Evolutionary conservation across 2,329 filamentous ascomycete genomes (phyloP).

Genomic region (Hymenoscyphus repandus): DNA sequence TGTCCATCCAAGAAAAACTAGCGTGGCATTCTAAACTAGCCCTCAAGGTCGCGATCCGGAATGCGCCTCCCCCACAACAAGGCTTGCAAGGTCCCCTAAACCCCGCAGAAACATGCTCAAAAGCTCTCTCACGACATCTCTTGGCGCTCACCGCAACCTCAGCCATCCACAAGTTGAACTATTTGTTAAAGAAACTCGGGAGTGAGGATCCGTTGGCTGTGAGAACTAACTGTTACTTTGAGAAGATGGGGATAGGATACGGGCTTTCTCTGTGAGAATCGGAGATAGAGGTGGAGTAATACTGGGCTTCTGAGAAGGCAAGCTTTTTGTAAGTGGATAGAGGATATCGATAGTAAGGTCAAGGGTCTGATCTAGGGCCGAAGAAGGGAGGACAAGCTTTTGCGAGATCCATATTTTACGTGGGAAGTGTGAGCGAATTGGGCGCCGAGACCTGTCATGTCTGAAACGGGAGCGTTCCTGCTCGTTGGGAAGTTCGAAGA

Average conservation of each 20-base stretch:
- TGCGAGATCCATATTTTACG: background rate
- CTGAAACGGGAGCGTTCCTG: background rate
- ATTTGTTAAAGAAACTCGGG: background rate
- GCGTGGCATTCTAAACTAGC: background rate
- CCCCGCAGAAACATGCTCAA: conserved; percentile 17
- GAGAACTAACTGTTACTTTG: too few species aligned
- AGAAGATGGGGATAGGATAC: too few species aligned
- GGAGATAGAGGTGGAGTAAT: too few species aligned
- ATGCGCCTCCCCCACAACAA: background rate
- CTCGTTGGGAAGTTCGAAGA: background rate
- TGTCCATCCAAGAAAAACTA: too few species aligned
- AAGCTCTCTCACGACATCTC: conserved; percentile 8
- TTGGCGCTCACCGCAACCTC: conserved; percentile 8
- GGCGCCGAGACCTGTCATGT: background rate
- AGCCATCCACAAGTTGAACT: background rate
- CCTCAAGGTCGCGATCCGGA: background rate
- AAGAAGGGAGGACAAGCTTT: background rate
- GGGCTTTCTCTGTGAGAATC: too few species aligned
- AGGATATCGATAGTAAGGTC: too few species aligned
- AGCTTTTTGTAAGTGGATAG: background rate
- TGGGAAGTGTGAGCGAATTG: background rate
- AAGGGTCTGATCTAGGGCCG: background rate
- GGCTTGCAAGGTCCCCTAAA: background rate
- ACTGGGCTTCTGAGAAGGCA: too few species aligned
- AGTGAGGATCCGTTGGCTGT: too few species aligned